These are phyloP conservation scores for Cadophora luteo-olivacea DNA, from an alignment of 2,329 filamentous ascomycete species.

Conservation along the genomic window DNA sequence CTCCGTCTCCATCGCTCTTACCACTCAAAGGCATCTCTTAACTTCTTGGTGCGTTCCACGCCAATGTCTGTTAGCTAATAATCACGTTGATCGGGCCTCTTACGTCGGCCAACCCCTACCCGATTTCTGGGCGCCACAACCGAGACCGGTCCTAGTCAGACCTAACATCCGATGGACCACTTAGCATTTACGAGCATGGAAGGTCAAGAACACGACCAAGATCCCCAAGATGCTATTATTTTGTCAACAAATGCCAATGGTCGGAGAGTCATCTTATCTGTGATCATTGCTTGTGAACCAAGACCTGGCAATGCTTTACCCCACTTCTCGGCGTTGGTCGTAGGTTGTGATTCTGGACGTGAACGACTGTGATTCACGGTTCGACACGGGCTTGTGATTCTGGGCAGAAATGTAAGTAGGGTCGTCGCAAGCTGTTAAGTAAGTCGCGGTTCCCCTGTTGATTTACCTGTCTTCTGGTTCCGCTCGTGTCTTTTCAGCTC, in stretches of 20 bases:
- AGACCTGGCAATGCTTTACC: background rate
- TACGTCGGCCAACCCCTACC: background rate
- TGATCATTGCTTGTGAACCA: background rate
- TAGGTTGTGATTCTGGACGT: background rate
- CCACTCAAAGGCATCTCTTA: background rate
- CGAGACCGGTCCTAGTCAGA: background rate
- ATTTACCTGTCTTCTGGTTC: background rate
- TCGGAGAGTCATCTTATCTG: background rate
- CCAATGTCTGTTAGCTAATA: constrained; percentile 7
- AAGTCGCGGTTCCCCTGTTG: background rate
- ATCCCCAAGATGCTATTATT: background rate
- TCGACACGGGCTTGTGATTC: background rate
- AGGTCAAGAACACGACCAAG: constrained; percentile 3
- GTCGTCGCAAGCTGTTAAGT: background rate
- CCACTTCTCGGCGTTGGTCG: background rate
- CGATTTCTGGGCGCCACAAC: background rate
- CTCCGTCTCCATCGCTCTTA: background rate
- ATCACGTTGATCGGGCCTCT: background rate
- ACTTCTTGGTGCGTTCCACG: background rate
- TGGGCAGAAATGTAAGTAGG: background rate
- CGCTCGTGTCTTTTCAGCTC: background rate
- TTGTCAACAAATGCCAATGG: background rate
- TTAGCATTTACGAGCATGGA: background rate
- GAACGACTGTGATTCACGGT: background rate
- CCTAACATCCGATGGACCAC: background rate